Base-by-base conservation (phyloP, 352 stramenopile species). In the Globisporangium paddicum region DNA sequence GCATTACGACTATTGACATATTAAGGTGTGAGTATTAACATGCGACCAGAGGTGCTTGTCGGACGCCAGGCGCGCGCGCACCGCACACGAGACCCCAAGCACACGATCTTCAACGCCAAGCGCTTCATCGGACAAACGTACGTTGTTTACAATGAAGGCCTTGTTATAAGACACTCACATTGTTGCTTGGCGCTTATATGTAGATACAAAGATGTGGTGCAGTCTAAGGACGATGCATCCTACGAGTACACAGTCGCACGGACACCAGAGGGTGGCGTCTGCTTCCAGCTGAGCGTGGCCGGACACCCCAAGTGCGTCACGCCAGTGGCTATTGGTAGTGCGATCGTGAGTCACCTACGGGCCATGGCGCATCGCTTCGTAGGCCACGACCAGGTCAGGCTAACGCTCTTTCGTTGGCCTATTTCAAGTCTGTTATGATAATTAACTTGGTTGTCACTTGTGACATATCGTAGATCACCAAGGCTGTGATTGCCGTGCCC, bases 401-500 rank as follows among this genome's bases (percentile, higher is more conserved):
- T 23, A 14, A 23, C 16, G 25, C 25, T 9, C 25, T 52, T 0
- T 37, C 25, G 2, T 52, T 4, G 13, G 14, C 21, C 10, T 51
- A 13, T 13, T 7, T 51, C n/a, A 51, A 6, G 37, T 42, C 2
- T n/a, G 23, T 32, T 50, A 34, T 18, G 11, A 42, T 16, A 42
- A 19, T 5, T 42, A 13, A 42, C 14, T n/a, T n/a, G n/a, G n/a
- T n/a, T n/a, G 13, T n/a, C 8, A 9, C 11, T 19, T 32, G 11
- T 21, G 2, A 21, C 1, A 50, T 19, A 8, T 52, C 69, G 98
- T 41, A 55, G 28, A 72, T 93, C 26, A 68, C 85, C 51, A 90
- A 90, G 57, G 82, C 77, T 21, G 88, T 97, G 25, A 90, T 97
- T 58, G 96, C 89, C 4, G 90, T 97, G 9, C 90, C 90, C 8